These are phyloP conservation scores for Citrullus amarus DNA, from an alignment of 306 rosid genomes.

Conservation along the genomic window DNA sequence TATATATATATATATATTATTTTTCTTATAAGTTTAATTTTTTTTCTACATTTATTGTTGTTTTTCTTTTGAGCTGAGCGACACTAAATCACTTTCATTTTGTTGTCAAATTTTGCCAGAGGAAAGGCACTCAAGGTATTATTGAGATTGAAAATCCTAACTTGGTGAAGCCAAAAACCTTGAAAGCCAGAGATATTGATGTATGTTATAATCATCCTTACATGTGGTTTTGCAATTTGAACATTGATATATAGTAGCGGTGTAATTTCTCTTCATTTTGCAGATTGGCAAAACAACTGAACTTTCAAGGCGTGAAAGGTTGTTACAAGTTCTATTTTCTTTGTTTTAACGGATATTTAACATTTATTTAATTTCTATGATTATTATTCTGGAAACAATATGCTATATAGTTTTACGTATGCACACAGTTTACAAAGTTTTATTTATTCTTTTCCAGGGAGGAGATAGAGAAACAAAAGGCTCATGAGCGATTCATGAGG, in stretches of 20 bases:
- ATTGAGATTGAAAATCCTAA: constrained; percentile 93
- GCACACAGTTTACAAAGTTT: neutral
- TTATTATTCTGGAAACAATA: neutral
- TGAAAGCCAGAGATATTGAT: constrained; percentile 69
- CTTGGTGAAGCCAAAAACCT: constrained; percentile 56
- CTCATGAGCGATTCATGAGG: constrained; percentile 79
- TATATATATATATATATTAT: too few relatives aligned
- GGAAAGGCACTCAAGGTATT: constrained; percentile 71
- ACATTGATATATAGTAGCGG: neutral
- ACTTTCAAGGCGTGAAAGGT: constrained; percentile 98
- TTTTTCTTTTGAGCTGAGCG: neutral
- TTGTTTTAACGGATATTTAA: neutral
- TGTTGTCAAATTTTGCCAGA: constrained; percentile 30
- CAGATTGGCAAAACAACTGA: constrained; percentile 74
- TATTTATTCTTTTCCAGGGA: constrained; percentile 37
- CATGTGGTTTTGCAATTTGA: constrained; percentile 5
- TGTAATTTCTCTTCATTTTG: neutral
- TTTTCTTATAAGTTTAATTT: neutral
- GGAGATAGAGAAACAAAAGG: constrained; percentile 76
- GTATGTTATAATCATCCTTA: constrained; percentile 32
- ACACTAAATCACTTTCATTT: constrained; percentile 1
- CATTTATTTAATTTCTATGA: neutral
- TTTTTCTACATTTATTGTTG: neutral
- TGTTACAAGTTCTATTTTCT: constrained; percentile 6
- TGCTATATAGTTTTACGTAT: neutral